Percentiles rank a stretch among this genome's conserved stretches.
Evolutionary conservation across 2,329 filamentous ascomycete genomes (phyloP).

Genomic region (Pochonia chlamydosporia): DNA sequence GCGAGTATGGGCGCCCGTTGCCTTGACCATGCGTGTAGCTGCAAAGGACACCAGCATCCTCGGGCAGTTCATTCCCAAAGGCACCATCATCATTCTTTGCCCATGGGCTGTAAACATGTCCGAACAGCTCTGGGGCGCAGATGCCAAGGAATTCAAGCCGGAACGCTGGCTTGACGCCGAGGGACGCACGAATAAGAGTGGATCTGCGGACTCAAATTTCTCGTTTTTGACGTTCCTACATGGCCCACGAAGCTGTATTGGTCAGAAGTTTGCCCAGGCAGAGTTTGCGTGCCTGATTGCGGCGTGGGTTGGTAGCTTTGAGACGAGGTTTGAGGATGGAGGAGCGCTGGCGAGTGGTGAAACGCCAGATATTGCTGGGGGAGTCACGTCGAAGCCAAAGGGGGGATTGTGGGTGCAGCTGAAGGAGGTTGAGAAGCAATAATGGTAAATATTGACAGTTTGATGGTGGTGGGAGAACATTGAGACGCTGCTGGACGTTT

Average conservation of each 20-base stretch:
- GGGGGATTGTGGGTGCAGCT: constrained; percentile 2
- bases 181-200: constrained; percentile 13
- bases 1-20: constrained; percentile 66
- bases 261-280: constrained; percentile 64
- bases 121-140: constrained; percentile 65
- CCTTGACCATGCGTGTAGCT: constrained; percentile 62
- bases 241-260: constrained; percentile 78
- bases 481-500: too few species aligned
- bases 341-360: not conserved
- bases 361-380: not conserved
- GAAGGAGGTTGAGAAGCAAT: too few species aligned
- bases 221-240: constrained; percentile 74
- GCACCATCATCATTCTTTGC: constrained; percentile 61
- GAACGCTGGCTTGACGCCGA: constrained; percentile 58
- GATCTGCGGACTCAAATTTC: constrained; percentile 45
- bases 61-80: constrained; percentile 60
- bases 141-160: constrained; percentile 71
- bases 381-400: not conserved
- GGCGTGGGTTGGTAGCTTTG: constrained; percentile 40
- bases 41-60: constrained; percentile 58
- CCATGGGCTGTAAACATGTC: constrained; percentile 66
- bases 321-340: constrained; percentile 1
- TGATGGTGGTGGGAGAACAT: too few species aligned
- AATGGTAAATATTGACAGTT: too few species aligned
- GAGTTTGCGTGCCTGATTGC: constrained; percentile 72